phyloP scores from a whole-genome alignment of 345 rosid genomes.

The Nephelium lappaceum region DNA sequence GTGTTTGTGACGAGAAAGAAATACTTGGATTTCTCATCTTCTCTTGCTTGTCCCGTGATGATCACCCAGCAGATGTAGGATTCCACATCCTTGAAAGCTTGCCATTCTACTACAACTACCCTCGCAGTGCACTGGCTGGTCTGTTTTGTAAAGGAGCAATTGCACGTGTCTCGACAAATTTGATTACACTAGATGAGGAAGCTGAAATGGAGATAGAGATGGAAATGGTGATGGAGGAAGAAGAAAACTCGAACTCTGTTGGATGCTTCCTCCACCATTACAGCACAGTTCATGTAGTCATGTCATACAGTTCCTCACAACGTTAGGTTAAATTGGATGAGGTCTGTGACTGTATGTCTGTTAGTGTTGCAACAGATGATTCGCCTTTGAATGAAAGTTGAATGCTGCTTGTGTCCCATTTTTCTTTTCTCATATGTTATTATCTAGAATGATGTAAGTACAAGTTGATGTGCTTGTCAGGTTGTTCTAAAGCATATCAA shows the following conservation, averaged over 20 bases:
- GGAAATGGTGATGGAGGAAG: not conserved
- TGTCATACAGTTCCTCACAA: conserved; percentile 27
- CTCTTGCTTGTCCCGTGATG: conserved; percentile 24
- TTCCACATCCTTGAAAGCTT: conserved; percentile 1
- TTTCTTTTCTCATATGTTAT: too few relatives aligned
- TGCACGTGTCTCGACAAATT: conserved; percentile 26
- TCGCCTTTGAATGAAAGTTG: too few relatives aligned
- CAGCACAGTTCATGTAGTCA: conserved; percentile 31
- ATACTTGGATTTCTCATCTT: conserved; percentile 44
- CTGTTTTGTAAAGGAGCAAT: conserved; percentile 33
- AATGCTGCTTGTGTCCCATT: too few relatives aligned
- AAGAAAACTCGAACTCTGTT: not conserved
- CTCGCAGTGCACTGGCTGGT: conserved; percentile 28
- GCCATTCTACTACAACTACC: conserved; percentile 34
- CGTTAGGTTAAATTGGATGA: too few relatives aligned
- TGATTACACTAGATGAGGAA: not conserved
- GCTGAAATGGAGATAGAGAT: not conserved
- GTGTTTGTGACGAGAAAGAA: not conserved
- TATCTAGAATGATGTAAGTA: too few relatives aligned
- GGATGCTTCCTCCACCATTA: conserved; percentile 29
- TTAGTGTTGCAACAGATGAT: too few relatives aligned
- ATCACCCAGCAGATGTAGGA: conserved; percentile 1
- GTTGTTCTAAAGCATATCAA: too few relatives aligned
- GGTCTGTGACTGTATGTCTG: too few relatives aligned
- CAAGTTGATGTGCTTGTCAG: too few relatives aligned